Base-by-base conservation (phyloP, 2,329 filamentous ascomycete species). In the Periconia sp. region DNA sequence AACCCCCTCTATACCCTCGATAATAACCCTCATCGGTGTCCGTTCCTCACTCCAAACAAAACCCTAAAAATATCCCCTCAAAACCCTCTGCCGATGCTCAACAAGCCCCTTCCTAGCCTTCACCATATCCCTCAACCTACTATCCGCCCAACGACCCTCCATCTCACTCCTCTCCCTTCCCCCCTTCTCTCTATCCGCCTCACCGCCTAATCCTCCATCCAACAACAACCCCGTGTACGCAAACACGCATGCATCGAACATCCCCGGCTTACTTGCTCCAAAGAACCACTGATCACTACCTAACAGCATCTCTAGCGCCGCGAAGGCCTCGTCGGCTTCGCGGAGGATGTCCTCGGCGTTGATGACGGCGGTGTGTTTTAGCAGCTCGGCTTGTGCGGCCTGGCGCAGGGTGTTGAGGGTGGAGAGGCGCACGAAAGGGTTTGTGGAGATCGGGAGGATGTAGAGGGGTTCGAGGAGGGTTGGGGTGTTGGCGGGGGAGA, bases 191-290 rank as follows among this genome's bases (percentile, higher is more conserved):
- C 33, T 14, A 13, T n/a, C 78, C 89, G 90, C 92, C 10, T 67
- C 70, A 15, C 69, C 67, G 1, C 75, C 78, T 59, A 91, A 65
- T 1, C 64, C 66, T 33, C 85, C 81, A 55, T 89, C 85, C 48
- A 96, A 75, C 49, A 97, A 78, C 47, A 96, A 77, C 72, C 95
- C 85, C 0, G 90, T 92, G 73, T 97, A 99, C 3, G 43, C 87
- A 75, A 97, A 97, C 2, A 97, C 84, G 50, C 85, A 86, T 7
- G 93, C 92, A 74, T 99, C 94, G 63, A 97, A 93, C 20, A 93
- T 68, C 0, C 86, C 85, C 0, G 93, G 91, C 15, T 73, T 69
- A 30, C 72, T 47, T 53, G 71, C 69, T 5, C 77, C 81, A 65
- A 87, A 88, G 70, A 89, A 90, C 79, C 85, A 88, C 17, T 76